Evolutionary conservation across 2,329 filamentous ascomycete species (phyloP).

Genomic region (Verticillium nubilum): DNA sequence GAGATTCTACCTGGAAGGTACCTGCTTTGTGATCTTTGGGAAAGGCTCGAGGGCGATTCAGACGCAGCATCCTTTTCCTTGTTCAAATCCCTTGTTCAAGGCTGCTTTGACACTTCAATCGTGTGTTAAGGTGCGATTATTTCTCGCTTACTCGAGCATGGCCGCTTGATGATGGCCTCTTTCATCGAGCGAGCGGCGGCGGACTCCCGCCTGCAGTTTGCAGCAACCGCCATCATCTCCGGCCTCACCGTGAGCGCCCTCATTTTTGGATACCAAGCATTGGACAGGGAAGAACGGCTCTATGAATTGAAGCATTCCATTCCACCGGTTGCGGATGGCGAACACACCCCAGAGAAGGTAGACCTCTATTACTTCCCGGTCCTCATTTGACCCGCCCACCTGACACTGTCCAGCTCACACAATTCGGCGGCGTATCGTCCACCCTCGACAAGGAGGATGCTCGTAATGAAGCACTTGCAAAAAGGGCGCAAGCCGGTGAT

Average conservation of each 20-base stretch:
- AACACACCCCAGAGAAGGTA: constrained; percentile 22
- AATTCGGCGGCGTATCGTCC: constrained; percentile 49
- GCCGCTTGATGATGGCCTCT: constrained; percentile 30
- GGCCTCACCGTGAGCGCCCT: constrained; percentile 55
- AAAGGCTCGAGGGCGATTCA: background rate
- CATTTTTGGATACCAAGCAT: constrained; percentile 56
- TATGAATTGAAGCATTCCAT: constrained; percentile 56
- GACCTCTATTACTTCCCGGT: background rate
- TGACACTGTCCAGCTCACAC: constrained; percentile 46
- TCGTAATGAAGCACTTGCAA: constrained; percentile 52
- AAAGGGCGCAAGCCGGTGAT: constrained; percentile 55
- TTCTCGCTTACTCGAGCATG: constrained; percentile 1
- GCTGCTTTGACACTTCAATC: too few species aligned
- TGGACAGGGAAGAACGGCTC: constrained; percentile 50
- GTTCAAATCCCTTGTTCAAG: too few species aligned
- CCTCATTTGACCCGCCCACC: background rate
- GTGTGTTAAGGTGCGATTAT: too few species aligned
- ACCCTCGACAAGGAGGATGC: constrained; percentile 54
- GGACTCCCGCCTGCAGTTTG: constrained; percentile 54
- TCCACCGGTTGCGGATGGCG: constrained; percentile 30
- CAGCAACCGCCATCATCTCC: constrained; percentile 64
- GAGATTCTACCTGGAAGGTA: too few species aligned
- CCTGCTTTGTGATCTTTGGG: background rate
- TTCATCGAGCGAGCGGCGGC: constrained; percentile 37
- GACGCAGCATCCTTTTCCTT: too few species aligned